Base-by-base conservation (phyloP, 2,329 filamentous ascomycete species). In the Ophioceras dolichostomum region DNA sequence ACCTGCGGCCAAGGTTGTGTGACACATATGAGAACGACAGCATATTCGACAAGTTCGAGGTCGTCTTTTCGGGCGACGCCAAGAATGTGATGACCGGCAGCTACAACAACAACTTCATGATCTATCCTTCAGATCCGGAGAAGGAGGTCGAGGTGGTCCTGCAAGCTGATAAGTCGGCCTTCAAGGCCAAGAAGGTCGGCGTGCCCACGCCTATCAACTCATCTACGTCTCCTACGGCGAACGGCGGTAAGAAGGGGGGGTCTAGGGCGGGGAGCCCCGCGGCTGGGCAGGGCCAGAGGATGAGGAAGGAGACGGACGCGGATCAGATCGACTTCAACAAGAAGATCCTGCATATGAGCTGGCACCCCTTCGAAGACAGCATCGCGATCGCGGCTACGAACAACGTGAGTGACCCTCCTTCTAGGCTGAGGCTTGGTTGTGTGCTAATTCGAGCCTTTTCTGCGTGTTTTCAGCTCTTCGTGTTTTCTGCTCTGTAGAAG, bases 81-180 rank as follows among this genome's bases (percentile, higher is more conserved):
- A 93, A 94, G 71, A 96, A 98, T 51, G 91, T 96, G 47, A 98
- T 98, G 91, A 98, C 91, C 5, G 91, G 91, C 50, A 95, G 87
- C 57, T 98, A 98, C 70, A 98, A 98, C 73, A 98, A 98, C 68
- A 98, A 98, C 67, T 96, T 98, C 70, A 98, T 98, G 91, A 98
- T 98, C 55, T 98, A 96, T 59, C 91, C 91, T 4, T 91, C 88
- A 19, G 89, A 96, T 52, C 84, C 88, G 6, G 85, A 89, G 47
- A 93, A 93, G 64, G 91, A 98, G 57, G 89, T 89, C 3, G 91
- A 98, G 60, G 88, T 98, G 34, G 91, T 98, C 33, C 68, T 98
- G 40, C 91, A 98, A 60, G 91, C 91, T 28, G 91, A 98, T 59
- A 98, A 98, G 68, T 94, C 87, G 39, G 91, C 91, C 10, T 98